These are phyloP conservation scores for Maudiozyma humilis DNA, from an alignment of 1,139 yeast species.

Conservation along the genomic window DNA sequence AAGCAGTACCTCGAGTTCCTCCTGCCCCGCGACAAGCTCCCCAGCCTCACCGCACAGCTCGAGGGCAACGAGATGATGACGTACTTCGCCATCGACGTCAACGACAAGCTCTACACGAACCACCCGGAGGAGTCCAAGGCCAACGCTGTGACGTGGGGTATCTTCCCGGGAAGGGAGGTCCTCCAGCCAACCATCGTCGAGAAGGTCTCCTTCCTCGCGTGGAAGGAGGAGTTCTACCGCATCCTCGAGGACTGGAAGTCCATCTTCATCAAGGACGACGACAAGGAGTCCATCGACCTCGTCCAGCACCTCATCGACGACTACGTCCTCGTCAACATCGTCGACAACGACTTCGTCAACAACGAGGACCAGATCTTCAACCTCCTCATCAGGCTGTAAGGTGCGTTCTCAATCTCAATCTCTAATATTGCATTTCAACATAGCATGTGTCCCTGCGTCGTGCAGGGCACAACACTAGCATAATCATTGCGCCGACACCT, in stretches of 20 bases:
- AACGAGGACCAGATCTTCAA: constrained; percentile 34
- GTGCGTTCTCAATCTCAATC: neutral
- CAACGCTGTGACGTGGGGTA: constrained; percentile 97
- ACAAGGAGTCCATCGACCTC: constrained; percentile 34
- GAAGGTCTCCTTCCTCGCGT: constrained; percentile 76
- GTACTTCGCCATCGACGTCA: constrained; percentile 66
- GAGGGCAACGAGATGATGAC: constrained; percentile 48
- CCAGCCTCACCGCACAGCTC: constrained; percentile 34
- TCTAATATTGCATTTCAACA: constrained; percentile 10
- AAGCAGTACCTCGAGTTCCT: constrained; percentile 84
- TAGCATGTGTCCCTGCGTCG: constrained; percentile 6
- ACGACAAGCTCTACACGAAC: constrained; percentile 49
- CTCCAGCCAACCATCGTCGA: constrained; percentile 93
- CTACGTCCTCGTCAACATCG: constrained; percentile 77
- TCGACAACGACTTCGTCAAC: constrained; percentile 69
- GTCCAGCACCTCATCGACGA: constrained; percentile 46
- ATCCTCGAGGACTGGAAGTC: constrained; percentile 75
- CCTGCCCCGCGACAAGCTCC: constrained; percentile 46
- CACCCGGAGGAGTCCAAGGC: constrained; percentile 65
- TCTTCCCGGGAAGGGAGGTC: constrained; percentile 86
- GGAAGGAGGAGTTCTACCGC: constrained; percentile 93
- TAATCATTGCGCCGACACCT: neutral
- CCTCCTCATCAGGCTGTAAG: constrained; percentile 16
- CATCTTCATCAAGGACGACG: constrained; percentile 38
- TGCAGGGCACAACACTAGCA: neutral